phyloP scores from a whole-genome alignment of 257 asterid genomes.

The Solanum chmielewskii region DNA sequence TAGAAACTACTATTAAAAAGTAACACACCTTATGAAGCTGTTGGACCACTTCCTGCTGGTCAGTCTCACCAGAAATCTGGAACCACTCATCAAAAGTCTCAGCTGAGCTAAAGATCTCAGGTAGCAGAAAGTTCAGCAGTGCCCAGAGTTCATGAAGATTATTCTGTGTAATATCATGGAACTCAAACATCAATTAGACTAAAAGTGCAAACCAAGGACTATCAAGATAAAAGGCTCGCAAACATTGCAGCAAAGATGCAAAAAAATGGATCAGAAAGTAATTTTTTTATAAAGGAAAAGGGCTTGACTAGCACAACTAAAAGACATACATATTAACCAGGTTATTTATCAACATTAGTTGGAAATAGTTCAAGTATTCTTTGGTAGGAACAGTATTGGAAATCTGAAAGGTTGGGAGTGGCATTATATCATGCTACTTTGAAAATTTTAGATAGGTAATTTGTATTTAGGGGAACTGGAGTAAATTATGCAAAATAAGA shows the following conservation, averaged over 20 bases:
- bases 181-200: neutral
- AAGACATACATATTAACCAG: neutral
- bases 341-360: neutral
- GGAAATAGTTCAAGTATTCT: neutral
- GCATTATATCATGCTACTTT: neutral
- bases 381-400: neutral
- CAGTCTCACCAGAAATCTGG: conserved; percentile 96
- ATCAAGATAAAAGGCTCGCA: neutral
- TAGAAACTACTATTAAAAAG: neutral
- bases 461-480: neutral
- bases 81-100: conserved; percentile 99
- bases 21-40: conserved; percentile 96
- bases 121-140: conserved; percentile 91
- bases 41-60: conserved; percentile 99
- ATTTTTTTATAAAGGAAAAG: neutral
- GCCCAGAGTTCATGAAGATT: conserved; percentile 99
- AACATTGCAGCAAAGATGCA: neutral
- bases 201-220: neutral
- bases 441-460: neutral
- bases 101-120: conserved; percentile 98
- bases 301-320: neutral
- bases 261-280: neutral
- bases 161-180: conserved; percentile 47
- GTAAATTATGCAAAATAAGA: neutral
- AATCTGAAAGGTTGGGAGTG: neutral